These are phyloP conservation scores for Sarocladiaceae sp. DNA, from an alignment of 2,329 filamentous ascomycete species.

Conservation along the genomic window DNA sequence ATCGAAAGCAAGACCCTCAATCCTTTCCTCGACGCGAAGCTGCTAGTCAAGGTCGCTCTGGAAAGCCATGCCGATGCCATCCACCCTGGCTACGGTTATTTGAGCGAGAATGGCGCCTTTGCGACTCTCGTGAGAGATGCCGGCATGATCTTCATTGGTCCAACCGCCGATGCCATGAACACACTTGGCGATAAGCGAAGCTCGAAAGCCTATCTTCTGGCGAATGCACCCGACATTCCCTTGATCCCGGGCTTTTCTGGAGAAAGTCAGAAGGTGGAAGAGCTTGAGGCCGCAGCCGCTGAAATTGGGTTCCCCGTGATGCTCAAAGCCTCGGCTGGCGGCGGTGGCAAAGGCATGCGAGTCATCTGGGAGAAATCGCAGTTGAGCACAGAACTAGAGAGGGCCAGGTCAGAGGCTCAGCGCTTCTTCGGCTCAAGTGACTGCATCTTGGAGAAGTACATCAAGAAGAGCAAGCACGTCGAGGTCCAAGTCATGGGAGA, in stretches of 20 bases:
- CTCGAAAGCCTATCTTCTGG: constrained; percentile 15
- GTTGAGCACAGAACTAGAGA: constrained; percentile 16
- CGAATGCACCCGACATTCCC: constrained; percentile 14
- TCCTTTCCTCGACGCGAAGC: constrained; percentile 12
- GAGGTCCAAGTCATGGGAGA: constrained; percentile 41
- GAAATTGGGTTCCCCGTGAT: constrained; percentile 31
- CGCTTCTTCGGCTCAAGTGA: constrained; percentile 29
- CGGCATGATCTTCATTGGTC: constrained; percentile 52
- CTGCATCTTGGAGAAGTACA: constrained; percentile 31
- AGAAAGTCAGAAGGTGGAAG: neutral
- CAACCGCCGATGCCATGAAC: constrained; percentile 36
- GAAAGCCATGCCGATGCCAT: constrained; percentile 23
- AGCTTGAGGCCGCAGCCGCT: constrained; percentile 3
- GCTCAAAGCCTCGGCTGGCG: constrained; percentile 35
- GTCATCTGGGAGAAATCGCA: constrained; percentile 12
- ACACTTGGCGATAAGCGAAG: constrained; percentile 16
- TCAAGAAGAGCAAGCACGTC: constrained; percentile 32
- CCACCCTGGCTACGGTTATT: constrained; percentile 16
- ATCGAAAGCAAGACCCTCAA: constrained; percentile 10
- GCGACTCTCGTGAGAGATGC: constrained; percentile 43
- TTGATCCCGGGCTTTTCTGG: constrained; percentile 14
- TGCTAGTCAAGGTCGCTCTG: constrained; percentile 12
- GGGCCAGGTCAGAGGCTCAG: constrained; percentile 25
- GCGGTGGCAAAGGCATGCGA: constrained; percentile 35
- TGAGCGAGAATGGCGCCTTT: constrained; percentile 46